Percentiles rank a stretch among this genome's conserved stretches.
These are phyloP conservation scores for Cladosporium sp. DNA, from an alignment of 2,329 filamentous ascomycete species.

Conservation along the genomic window DNA sequence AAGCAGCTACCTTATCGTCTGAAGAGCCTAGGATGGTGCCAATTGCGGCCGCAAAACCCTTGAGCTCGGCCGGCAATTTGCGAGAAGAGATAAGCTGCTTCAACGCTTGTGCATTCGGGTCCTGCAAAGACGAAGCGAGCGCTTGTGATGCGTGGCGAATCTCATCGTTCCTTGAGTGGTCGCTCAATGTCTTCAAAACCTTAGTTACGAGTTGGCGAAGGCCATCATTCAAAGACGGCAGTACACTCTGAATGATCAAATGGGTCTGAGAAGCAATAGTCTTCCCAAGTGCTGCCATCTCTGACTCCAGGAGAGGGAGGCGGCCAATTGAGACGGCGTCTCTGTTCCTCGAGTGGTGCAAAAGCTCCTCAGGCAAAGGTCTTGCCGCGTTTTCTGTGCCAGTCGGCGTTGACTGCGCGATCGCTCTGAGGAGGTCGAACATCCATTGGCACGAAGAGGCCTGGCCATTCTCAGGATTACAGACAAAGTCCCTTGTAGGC, in stretches of 20 bases:
- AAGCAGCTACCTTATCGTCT: constrained; percentile 30
- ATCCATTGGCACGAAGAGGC: background rate
- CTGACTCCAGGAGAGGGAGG: constrained; percentile 4
- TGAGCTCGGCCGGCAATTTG: background rate
- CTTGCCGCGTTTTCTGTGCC: background rate
- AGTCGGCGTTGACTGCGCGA: background rate
- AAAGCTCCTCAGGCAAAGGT: background rate
- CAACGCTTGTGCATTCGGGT: background rate
- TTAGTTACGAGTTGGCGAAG: background rate
- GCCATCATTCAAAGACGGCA: background rate
- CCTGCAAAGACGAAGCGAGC: background rate
- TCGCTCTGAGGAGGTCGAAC: background rate
- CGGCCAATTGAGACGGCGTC: background rate
- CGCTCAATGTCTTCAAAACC: constrained; percentile 1
- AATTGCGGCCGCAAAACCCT: background rate
- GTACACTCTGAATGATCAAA: constrained; percentile 15
- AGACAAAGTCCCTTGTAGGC: background rate
- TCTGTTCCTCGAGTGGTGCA: background rate
- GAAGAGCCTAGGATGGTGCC: background rate
- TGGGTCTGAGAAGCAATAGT: constrained; percentile 20
- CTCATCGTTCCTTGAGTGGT: background rate
- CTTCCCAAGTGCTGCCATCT: constrained; percentile 20
- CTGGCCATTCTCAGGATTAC: background rate
- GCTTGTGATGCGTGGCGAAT: background rate
- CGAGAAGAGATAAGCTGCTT: background rate